These are phyloP conservation scores for Fusarium sp. DNA, from an alignment of 2,329 filamentous ascomycete species.

Conservation along the genomic window DNA sequence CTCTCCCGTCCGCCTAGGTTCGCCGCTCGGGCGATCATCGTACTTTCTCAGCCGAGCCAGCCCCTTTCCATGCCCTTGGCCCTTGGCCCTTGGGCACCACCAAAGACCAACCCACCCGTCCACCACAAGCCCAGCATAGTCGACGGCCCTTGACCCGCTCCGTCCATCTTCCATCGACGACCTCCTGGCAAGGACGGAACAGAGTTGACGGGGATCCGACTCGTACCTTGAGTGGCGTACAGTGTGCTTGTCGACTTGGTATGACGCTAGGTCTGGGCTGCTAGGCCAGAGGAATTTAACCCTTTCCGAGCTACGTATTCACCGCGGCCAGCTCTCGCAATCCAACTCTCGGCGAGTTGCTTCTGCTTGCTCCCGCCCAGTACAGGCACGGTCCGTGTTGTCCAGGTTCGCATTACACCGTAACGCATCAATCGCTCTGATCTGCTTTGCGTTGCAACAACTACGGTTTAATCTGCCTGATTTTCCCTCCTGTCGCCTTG, in stretches of 20 bases:
- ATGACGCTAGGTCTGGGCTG: slow-evolving; percentile 46
- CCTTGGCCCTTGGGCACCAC: slow-evolving; percentile 30
- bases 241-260: slow-evolving; percentile 39
- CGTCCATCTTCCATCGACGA: slow-evolving; percentile 15
- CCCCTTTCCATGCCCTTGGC: slow-evolving; percentile 38
- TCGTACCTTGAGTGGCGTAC: slow-evolving; percentile 35
- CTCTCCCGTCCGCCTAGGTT: slow-evolving; percentile 10
- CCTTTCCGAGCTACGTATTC: slow-evolving; percentile 40
- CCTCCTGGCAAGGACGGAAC: slow-evolving; percentile 24
- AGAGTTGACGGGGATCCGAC: slow-evolving; percentile 36
- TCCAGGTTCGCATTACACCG: slow-evolving; percentile 16
- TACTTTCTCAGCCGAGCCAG: slow-evolving; percentile 34
- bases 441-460: slow-evolving; percentile 30
- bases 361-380: slow-evolving; percentile 4
- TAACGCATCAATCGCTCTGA: slow-evolving; percentile 21
- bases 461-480: slow-evolving; percentile 23
- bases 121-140: slow-evolving; percentile 29
- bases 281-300: slow-evolving; percentile 46
- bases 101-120: slow-evolving; percentile 13
- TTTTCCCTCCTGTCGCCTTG: slow-evolving; percentile 25
- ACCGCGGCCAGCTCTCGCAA: slow-evolving; percentile 28
- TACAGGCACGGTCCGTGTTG: slow-evolving; percentile 13
- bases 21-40: slow-evolving; percentile 35
- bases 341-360: slow-evolving; percentile 19
- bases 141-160: slow-evolving; percentile 39